Percentiles rank a stretch among this genome's conserved stretches.
Conservation (phyloP, 805 yeast genomes). For the Teunomyces stri region DNA sequence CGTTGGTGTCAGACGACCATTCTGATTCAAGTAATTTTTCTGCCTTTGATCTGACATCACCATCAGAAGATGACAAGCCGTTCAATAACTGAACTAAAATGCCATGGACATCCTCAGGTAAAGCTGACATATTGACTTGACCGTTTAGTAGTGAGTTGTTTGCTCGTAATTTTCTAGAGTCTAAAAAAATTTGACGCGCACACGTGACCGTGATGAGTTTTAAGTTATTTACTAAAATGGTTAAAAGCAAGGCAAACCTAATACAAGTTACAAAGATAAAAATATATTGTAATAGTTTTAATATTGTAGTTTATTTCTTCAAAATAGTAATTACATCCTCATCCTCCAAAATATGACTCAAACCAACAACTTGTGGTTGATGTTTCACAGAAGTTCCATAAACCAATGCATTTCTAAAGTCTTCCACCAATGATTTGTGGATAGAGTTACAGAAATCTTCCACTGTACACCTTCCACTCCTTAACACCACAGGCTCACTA, state of each 20-base stretch:
- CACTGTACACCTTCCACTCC: constrained; percentile 77
- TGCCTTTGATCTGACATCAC: constrained; percentile 70
- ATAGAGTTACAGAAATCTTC: constrained; percentile 96
- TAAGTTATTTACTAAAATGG: background rate
- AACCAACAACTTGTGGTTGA: constrained; percentile 95
- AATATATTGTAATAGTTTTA: background rate
- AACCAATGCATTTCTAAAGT: constrained; percentile 89
- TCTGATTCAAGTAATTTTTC: constrained; percentile 69
- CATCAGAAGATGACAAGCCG: constrained; percentile 72
- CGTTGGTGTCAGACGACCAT: constrained; percentile 70
- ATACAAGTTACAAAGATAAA: background rate
- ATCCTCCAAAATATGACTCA: constrained; percentile 79
- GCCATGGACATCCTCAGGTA: constrained; percentile 60
- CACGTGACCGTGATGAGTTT: constrained; percentile 6
- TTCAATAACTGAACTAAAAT: constrained; percentile 55
- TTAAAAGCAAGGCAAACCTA: background rate
- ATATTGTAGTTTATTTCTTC: constrained; percentile 48
- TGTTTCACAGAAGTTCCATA: constrained; percentile 95
- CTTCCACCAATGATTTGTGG: constrained; percentile 91
- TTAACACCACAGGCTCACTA: constrained; percentile 88
- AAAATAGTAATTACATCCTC: constrained; percentile 97
- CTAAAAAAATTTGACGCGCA: background rate
- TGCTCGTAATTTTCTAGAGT: constrained; percentile 1
- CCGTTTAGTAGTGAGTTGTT: background rate
- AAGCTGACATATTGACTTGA: constrained; percentile 15